These are phyloP conservation scores for Thelephora ganbajun DNA, from an alignment of 768 basidiomycete genomes.

Conservation along the genomic window DNA sequence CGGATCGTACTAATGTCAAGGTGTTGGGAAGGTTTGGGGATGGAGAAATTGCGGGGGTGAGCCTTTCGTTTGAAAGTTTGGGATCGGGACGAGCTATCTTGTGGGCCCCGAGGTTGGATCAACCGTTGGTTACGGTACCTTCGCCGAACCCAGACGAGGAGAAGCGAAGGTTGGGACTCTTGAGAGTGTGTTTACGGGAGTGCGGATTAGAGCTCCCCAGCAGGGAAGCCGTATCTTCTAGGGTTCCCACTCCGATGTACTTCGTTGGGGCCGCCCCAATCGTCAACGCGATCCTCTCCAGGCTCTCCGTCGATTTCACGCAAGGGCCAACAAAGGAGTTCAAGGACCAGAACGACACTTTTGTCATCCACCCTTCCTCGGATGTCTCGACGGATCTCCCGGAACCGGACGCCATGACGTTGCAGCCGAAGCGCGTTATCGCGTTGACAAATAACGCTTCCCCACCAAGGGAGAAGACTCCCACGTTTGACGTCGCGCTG, in stretches of 20 bases:
- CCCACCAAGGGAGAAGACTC: conserved; percentile 41
- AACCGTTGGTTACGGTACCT: too few species aligned
- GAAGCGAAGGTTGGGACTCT: conserved; percentile 8
- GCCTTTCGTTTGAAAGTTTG: conserved; percentile 12
- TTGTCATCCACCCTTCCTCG: conserved; percentile 36
- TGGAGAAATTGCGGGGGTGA: conserved; percentile 19
- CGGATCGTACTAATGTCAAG: background rate
- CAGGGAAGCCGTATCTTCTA: conserved; percentile 24
- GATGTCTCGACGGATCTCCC: conserved; percentile 12
- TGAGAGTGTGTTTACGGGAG: conserved; percentile 20
- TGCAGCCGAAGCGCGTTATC: conserved; percentile 41
- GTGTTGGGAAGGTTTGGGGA: conserved; percentile 1
- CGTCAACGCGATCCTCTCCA: conserved; percentile 22
- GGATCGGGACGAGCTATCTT: conserved; percentile 30
- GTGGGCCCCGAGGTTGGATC: conserved; percentile 41
- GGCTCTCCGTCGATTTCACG: conserved; percentile 16
- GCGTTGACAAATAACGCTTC: conserved; percentile 32
- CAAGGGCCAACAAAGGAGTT: background rate
- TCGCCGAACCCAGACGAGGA: conserved; percentile 23
- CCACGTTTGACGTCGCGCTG: conserved; percentile 51
- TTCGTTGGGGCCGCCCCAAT: conserved; percentile 20
- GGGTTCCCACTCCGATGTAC: conserved; percentile 42
- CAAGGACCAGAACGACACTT: conserved; percentile 58
- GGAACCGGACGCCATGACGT: conserved; percentile 19
- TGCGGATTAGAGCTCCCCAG: conserved; percentile 31